Percentiles rank a stretch among this genome's conserved stretches.
Evolutionary conservation across 2,329 filamentous ascomycete species (phyloP).

Genomic region (Malbranchea zuffiana): DNA sequence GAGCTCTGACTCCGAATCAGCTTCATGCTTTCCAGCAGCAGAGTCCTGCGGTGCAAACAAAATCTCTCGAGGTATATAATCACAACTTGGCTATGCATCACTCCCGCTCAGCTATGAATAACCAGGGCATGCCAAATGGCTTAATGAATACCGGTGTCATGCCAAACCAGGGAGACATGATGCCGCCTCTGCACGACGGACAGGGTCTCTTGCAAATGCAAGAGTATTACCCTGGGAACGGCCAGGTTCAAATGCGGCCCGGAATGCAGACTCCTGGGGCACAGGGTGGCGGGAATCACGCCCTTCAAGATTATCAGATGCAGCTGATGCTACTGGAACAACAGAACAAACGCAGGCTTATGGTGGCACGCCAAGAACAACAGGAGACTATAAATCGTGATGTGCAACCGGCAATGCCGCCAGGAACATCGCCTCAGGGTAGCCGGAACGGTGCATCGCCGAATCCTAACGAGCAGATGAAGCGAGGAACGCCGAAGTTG

Average conservation of each 20-base stretch:
- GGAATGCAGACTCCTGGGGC: conserved; percentile 22
- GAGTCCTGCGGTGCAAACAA: conserved; percentile 55
- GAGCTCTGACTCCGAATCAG: conserved; percentile 62
- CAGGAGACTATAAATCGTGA: conserved; percentile 47
- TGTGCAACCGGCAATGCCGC: conserved; percentile 37
- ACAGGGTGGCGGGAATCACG: conserved; percentile 44
- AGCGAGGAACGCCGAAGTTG: conserved; percentile 51
- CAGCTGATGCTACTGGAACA: conserved; percentile 58
- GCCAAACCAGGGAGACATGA: conserved; percentile 71
- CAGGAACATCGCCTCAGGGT: conserved; percentile 48
- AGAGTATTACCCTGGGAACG: conserved; percentile 46
- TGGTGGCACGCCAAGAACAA: conserved; percentile 58
- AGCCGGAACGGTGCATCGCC: conserved; percentile 49
- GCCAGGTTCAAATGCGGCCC: conserved; percentile 32
- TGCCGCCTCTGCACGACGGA: conserved; percentile 58
- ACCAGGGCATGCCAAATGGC: conserved; percentile 67
- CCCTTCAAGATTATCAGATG: conserved; percentile 60
- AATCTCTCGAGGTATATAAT: conserved; percentile 79
- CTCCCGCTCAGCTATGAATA: conserved; percentile 62
- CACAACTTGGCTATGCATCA: conserved; percentile 75
- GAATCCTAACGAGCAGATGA: conserved; percentile 52
- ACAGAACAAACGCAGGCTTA: conserved; percentile 56
- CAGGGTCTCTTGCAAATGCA: conserved; percentile 35
- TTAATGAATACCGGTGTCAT: conserved; percentile 54
- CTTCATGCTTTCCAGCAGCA: conserved; percentile 54